phyloP scores from a whole-genome alignment of 257 asterid species.

The Pogostemon cablin region DNA sequence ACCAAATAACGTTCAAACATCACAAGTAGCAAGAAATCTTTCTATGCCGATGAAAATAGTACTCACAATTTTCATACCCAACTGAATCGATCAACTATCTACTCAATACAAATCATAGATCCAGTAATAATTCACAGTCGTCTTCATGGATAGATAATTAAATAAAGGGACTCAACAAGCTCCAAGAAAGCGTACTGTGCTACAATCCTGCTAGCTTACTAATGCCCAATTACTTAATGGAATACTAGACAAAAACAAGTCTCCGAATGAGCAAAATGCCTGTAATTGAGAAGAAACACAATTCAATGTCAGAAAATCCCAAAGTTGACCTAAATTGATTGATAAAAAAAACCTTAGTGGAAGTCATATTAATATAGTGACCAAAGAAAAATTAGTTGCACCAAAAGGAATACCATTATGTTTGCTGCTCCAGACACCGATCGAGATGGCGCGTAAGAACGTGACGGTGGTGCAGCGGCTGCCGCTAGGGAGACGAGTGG shows the following conservation, averaged over 20 bases:
- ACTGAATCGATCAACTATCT: background rate
- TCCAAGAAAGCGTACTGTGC: no score
- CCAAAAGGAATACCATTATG: no score
- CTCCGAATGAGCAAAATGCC: background rate
- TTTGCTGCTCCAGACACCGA: no score
- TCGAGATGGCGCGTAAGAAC: no score
- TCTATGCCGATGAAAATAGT: background rate
- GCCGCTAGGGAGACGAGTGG: no score
- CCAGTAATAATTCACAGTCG: background rate
- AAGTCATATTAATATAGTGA: no score
- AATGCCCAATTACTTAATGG: background rate
- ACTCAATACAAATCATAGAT: background rate
- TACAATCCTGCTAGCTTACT: background rate
- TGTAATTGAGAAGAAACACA: background rate
- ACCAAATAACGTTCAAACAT: background rate
- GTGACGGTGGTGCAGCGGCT: no score
- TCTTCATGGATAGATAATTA: background rate
- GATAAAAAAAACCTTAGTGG: no score
- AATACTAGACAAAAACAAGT: background rate
- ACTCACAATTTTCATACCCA: background rate
- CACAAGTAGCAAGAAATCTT: background rate
- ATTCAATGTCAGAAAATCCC: background rate
- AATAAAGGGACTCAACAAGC: background rate
- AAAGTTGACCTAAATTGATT: background rate
- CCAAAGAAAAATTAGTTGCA: no score